Conservation (phyloP, 2,329 filamentous ascomycete species). For the Alternaria incomplexa region DNA sequence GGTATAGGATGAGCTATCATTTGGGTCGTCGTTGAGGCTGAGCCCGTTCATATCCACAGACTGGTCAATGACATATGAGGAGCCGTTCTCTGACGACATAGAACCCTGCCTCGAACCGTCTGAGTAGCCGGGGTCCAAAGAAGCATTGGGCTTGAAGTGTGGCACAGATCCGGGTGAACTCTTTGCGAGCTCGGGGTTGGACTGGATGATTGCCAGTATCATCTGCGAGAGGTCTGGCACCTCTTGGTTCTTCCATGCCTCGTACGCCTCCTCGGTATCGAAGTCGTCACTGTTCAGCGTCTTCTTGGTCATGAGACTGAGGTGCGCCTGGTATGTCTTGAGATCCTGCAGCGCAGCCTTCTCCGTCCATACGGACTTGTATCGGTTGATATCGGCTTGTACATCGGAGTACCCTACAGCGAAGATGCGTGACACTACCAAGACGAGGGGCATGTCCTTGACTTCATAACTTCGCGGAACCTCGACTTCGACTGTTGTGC, state of each 20-base stretch:
- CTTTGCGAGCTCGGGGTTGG: constrained; percentile 84
- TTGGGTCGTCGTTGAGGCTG: constrained; percentile 62
- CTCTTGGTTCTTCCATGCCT: constrained; percentile 91
- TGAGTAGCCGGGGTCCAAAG: constrained; percentile 51
- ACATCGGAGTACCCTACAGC: constrained; percentile 78
- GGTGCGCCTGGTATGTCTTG: constrained; percentile 88
- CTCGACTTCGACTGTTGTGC: constrained; percentile 77
- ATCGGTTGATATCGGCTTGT: constrained; percentile 84
- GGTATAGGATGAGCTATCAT: constrained; percentile 72
- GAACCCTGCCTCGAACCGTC: constrained; percentile 56
- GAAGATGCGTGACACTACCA: constrained; percentile 86
- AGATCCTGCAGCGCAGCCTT: constrained; percentile 88
- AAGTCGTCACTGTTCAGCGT: constrained; percentile 87
- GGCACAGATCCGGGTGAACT: constrained; percentile 68
- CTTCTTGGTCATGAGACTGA: constrained; percentile 78
- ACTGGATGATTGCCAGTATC: constrained; percentile 88
- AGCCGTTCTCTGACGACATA: constrained; percentile 51
- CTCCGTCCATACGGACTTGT: constrained; percentile 85
- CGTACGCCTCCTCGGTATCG: constrained; percentile 84
- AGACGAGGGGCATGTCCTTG: constrained; percentile 95
- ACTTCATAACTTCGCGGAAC: constrained; percentile 88
- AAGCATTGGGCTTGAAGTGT: constrained; percentile 57
- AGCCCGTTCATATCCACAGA: constrained; percentile 71
- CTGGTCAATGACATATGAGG: constrained; percentile 68
- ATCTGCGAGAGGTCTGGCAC: constrained; percentile 86